Evolutionary conservation across 202 grass and related monocot genomes (phyloP), one percentile per base, ranked within the genome.

Genomic region (Zizania palustris): DNA sequence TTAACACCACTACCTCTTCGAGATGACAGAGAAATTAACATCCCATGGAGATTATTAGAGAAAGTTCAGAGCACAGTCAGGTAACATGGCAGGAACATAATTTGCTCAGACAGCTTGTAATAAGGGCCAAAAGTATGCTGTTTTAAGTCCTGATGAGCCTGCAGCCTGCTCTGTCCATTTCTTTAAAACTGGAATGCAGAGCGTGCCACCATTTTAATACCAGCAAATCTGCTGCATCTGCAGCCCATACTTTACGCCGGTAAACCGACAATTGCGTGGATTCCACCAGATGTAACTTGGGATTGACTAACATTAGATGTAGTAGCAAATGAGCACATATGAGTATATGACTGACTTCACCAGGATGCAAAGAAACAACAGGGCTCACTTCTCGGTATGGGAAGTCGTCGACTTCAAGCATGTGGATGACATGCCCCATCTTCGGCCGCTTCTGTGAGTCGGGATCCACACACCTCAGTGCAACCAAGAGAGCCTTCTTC

Each of bases 361-460:
- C 33, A 10, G 8, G 40, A 40, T 46, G 54, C 3, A 18, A 54
- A 73, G 43, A 62, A 60, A 49, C 21, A 19, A 6, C 0, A 19
- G 6, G 39, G 80, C 87, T 88, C 86, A 97, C 95, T 63, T 93
- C 88, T 78, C 89, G 86, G 65, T 92, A 94, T 13, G 87, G 91
- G 80, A 94, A 94, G 78, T 97, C 95, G 67, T 97, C 91, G 51
- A 90, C 91, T 69, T 97, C 87, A 15, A 97, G 95, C 95, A 97
- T 97, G 36, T 97, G 91, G 86, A 97, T 91, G 41, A 86, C 95
- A 72, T 97, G 89, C 34, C 95, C 91, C 89, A 97, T 94, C 81
- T 90, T 97, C 22, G 91, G 91, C 49, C 91, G 88, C 60, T 97
- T 93, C 50, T 90, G 86, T 1, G 91, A 90, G 48, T 97, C 95